phyloP scores from a whole-genome alignment of 768 basidiomycete species.

The Cystobasidium onofrii region DNA sequence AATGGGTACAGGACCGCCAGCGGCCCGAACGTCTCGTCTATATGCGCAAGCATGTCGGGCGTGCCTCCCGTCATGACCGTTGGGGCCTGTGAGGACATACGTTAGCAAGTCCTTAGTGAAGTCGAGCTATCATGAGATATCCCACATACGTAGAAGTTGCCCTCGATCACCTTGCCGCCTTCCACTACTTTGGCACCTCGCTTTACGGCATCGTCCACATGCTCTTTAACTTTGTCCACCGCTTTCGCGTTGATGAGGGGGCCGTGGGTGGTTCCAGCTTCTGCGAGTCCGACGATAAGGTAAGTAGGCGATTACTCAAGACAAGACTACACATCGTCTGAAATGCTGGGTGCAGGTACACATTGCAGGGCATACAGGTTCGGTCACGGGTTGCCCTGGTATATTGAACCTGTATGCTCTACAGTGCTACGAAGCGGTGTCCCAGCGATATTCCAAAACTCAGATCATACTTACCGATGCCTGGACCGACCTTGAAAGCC shows the following conservation, averaged over 20 bases:
- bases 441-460: neutral
- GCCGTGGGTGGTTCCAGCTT: slow-evolving; percentile 61
- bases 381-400: too few species aligned
- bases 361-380: too few species aligned
- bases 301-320: neutral
- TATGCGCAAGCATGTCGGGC: slow-evolving; percentile 55
- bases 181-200: slow-evolving; percentile 79
- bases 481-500: slow-evolving; percentile 64
- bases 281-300: neutral
- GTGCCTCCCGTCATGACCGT: slow-evolving; percentile 80
- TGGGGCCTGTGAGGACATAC: slow-evolving; percentile 62
- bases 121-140: too few species aligned
- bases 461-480: slow-evolving; percentile 51
- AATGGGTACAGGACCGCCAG: slow-evolving; percentile 79
- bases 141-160: slow-evolving; percentile 20
- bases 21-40: slow-evolving; percentile 89
- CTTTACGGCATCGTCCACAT: slow-evolving; percentile 77
- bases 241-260: slow-evolving; percentile 85
- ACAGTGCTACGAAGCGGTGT: too few species aligned
- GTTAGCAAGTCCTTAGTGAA: too few species aligned
- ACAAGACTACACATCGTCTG: neutral
- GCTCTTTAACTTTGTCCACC: slow-evolving; percentile 70
- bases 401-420: too few species aligned
- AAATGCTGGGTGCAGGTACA: too few species aligned
- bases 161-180: slow-evolving; percentile 62